Percentiles rank a stretch among this genome's conserved stretches.
Conservation (phyloP, 176 grass and related monocot species). For the Paspalum notatum region DNA sequence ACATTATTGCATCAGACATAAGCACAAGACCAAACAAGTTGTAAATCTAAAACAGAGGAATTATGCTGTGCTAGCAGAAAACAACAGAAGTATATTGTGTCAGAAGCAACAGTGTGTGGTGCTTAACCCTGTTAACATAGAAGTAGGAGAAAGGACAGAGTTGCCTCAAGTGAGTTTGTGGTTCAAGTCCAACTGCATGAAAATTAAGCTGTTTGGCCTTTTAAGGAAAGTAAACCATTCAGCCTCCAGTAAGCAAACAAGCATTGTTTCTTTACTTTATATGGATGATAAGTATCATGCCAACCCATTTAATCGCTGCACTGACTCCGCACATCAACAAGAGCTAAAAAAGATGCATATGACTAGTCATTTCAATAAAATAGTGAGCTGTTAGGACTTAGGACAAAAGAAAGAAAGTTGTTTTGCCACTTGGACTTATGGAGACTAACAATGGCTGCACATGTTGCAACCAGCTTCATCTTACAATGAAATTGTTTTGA, state of each 20-base stretch:
- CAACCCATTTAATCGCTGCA: neutral
- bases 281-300: neutral
- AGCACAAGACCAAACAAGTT: slow-evolving; percentile 1
- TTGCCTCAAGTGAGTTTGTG: neutral
- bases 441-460: neutral
- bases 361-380: neutral
- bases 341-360: neutral
- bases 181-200: slow-evolving; percentile 25
- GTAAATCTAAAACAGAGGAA: neutral
- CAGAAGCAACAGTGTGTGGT: slow-evolving; percentile 14
- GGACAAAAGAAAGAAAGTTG: neutral
- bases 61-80: neutral
- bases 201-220: slow-evolving; percentile 13
- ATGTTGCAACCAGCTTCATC: neutral
- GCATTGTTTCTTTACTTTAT: slow-evolving; percentile 22
- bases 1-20: slow-evolving; percentile 23
- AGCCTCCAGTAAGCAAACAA: slow-evolving; percentile 2
- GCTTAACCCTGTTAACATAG: neutral
- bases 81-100: neutral
- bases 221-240: neutral
- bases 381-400: neutral
- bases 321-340: neutral
- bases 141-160: neutral
- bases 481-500: neutral
- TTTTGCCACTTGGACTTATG: neutral